Percentiles rank a stretch among this genome's conserved stretches.
These are phyloP conservation scores for Fusarium floridanum DNA, from an alignment of 2,329 filamentous ascomycete species.

Conservation along the genomic window DNA sequence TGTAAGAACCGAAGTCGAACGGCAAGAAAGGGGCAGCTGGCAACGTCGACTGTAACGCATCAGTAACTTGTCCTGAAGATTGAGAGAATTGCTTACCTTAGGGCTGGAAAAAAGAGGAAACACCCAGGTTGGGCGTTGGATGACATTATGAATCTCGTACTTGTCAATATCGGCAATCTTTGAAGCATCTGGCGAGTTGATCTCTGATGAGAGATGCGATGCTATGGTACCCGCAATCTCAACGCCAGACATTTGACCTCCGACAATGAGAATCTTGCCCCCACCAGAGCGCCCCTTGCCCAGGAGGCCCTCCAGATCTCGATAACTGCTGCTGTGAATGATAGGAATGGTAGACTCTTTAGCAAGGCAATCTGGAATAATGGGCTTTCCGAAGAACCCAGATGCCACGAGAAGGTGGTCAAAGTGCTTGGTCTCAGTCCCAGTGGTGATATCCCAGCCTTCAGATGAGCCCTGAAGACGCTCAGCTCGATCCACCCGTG, in stretches of 20 bases:
- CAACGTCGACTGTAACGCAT: slow-evolving; percentile 53
- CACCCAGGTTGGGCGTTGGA: slow-evolving; percentile 78
- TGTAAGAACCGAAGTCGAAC: slow-evolving; percentile 79
- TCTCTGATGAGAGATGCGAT: slow-evolving; percentile 75
- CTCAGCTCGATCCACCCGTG: slow-evolving; percentile 58
- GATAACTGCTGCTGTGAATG: slow-evolving; percentile 77
- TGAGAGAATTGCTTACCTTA: slow-evolving; percentile 53
- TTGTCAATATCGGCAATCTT: slow-evolving; percentile 58
- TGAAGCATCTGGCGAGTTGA: slow-evolving; percentile 63
- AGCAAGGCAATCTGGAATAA: slow-evolving; percentile 62
- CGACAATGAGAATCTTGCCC: slow-evolving; percentile 78
- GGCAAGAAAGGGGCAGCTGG: slow-evolving; percentile 75
- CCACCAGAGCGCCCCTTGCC: slow-evolving; percentile 52
- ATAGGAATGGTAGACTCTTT: slow-evolving; percentile 59
- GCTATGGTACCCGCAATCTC: slow-evolving; percentile 82
- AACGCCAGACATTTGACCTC: slow-evolving; percentile 85
- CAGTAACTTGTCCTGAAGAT: neutral
- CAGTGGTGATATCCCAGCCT: slow-evolving; percentile 58
- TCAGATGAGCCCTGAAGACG: slow-evolving; percentile 51
- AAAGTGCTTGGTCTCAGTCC: slow-evolving; percentile 65
- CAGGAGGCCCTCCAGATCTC: slow-evolving; percentile 65
- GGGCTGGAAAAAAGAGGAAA: slow-evolving; percentile 71
- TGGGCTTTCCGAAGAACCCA: slow-evolving; percentile 78
- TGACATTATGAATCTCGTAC: slow-evolving; percentile 75
- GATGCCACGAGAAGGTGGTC: slow-evolving; percentile 80